Percentiles rank a stretch among this genome's conserved stretches.
phyloP scores from a whole-genome alignment of 148 eudicot genomes.

The Spergularia bocconei region DNA sequence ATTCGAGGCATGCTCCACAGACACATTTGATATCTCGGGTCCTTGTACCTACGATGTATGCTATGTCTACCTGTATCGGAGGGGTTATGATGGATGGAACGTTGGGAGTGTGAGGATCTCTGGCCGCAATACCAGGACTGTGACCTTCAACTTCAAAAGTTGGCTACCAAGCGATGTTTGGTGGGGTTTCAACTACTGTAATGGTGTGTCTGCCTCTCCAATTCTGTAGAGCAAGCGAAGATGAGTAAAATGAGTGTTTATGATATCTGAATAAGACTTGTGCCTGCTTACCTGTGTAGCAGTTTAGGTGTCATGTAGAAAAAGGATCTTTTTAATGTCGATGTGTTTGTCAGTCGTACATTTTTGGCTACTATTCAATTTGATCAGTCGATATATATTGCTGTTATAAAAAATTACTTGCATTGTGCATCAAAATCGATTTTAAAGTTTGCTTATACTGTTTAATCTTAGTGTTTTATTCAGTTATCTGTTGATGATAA shows the following conservation, averaged over 20 bases:
- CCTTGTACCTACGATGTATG: conserved; percentile 51
- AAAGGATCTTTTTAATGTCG: background rate
- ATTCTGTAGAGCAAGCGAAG: conserved; percentile 31
- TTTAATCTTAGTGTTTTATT: background rate
- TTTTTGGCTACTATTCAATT: conserved; percentile 17
- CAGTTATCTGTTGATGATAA: background rate
- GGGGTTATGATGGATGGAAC: conserved; percentile 50
- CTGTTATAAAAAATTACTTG: background rate
- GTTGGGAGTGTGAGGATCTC: conserved; percentile 42
- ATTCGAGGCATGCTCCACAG: conserved; percentile 58
- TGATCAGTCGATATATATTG: conserved; percentile 10
- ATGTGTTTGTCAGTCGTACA: conserved; percentile 14
- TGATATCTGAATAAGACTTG: conserved; percentile 7
- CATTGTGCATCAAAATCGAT: background rate
- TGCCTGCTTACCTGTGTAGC: conserved; percentile 9
- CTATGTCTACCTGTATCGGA: conserved; percentile 44
- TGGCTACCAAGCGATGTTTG: conserved; percentile 45
- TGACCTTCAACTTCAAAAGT: conserved; percentile 37
- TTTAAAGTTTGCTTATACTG: background rate
- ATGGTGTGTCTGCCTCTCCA: conserved; percentile 34
- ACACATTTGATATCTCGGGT: conserved; percentile 45
- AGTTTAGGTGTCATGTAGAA: background rate
- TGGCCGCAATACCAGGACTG: conserved; percentile 34
- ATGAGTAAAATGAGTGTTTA: conserved; percentile 15
- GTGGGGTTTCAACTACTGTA: conserved; percentile 52